Conservation (phyloP, 2,329 filamentous ascomycete genomes). For the Fusarium pseudograminearum region DNA sequence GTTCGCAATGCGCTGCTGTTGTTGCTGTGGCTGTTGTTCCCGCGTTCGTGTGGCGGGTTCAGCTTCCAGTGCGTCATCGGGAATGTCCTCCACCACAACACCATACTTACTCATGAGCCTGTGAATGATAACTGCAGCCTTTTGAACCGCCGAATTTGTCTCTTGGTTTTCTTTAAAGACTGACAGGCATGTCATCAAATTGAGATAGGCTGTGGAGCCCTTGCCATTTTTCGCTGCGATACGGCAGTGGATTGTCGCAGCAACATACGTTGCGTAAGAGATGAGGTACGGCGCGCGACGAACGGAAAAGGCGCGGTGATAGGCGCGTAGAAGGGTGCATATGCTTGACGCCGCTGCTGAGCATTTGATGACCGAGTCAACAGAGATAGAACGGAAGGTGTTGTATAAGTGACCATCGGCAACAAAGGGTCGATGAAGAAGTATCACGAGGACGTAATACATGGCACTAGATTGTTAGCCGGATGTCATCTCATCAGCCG, state of each 20-base stretch:
- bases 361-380: constrained; percentile 59
- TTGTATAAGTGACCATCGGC: constrained; percentile 62
- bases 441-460: constrained; percentile 64
- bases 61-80: constrained; percentile 21
- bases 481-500: accelerated
- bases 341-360: constrained; percentile 61
- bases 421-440: constrained; percentile 66
- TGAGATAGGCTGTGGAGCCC: constrained; percentile 55
- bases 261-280: constrained; percentile 67
- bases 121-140: constrained; percentile 59
- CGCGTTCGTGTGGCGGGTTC: not conserved
- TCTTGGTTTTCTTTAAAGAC: constrained; percentile 63
- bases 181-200: constrained; percentile 58
- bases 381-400: constrained; percentile 55
- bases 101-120: constrained; percentile 60
- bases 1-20: not conserved
- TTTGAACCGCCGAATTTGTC: constrained; percentile 62
- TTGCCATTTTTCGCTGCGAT: constrained; percentile 60
- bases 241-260: constrained; percentile 64
- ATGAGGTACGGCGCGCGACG: constrained; percentile 64
- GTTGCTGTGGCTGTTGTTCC: constrained; percentile 19
- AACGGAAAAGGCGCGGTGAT: constrained; percentile 60
- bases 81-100: constrained; percentile 44
- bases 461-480: constrained; percentile 52
- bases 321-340: constrained; percentile 57